Evolutionary conservation across 2,329 filamentous ascomycete species (phyloP).

Genomic region (Chrysosporium queenslandicum): DNA sequence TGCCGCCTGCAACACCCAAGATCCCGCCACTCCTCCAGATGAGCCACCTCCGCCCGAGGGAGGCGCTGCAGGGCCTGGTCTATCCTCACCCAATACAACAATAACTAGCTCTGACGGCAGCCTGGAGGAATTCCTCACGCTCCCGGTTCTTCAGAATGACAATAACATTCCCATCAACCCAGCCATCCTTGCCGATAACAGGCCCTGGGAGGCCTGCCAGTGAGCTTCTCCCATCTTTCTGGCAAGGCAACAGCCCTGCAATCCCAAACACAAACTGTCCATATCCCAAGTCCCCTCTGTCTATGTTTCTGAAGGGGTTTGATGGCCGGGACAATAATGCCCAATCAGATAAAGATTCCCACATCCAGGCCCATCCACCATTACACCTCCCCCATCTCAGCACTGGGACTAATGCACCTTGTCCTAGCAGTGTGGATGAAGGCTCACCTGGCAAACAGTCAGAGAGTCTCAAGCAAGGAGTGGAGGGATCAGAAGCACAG

Average conservation of each 20-base stretch:
- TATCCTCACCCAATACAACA: background rate
- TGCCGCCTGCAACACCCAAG: background rate
- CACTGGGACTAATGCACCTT: background rate
- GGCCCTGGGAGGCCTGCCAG: background rate
- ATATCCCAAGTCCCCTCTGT: slow-evolving; percentile 10
- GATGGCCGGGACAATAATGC: background rate
- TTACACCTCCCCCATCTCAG: background rate
- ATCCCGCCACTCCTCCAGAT: background rate
- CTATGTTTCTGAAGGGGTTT: slow-evolving; percentile 4
- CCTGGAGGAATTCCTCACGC: background rate
- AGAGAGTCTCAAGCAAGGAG: background rate
- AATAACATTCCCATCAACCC: slow-evolving; percentile 4
- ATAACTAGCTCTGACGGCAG: background rate
- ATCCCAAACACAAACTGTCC: background rate
- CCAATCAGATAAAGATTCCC: background rate
- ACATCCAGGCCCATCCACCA: background rate
- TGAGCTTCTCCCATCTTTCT: background rate
- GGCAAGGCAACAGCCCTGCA: background rate
- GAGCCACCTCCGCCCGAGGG: background rate
- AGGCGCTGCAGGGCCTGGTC: background rate
- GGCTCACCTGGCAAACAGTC: background rate
- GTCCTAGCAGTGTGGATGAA: background rate
- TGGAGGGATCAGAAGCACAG: background rate
- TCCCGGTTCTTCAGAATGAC: background rate
- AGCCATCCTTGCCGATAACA: slow-evolving; percentile 2